These are phyloP conservation scores for Graphiopsis chlorocephala DNA, from an alignment of 2,329 filamentous ascomycete genomes.

Conservation along the genomic window DNA sequence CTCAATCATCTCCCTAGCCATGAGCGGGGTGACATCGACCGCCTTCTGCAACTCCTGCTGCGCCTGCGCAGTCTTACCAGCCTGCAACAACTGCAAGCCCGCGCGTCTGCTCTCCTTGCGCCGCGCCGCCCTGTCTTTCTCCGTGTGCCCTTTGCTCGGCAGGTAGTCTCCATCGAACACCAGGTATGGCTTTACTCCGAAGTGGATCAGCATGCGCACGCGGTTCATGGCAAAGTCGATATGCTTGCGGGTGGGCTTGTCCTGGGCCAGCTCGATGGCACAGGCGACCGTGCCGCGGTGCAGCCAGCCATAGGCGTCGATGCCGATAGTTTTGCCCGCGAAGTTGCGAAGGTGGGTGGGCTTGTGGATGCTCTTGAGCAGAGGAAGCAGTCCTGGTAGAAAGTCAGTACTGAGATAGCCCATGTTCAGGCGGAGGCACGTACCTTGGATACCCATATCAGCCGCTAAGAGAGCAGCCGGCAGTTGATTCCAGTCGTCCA, in stretches of 20 bases:
- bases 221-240: constrained; percentile 86
- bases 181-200: constrained; percentile 88
- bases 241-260: constrained; percentile 83
- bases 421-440: neutral
- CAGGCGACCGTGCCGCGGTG: constrained; percentile 89
- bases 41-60: constrained; percentile 88
- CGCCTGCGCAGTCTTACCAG: constrained; percentile 77
- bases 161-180: constrained; percentile 96
- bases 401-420: neutral
- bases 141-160: constrained; percentile 87
- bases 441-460: constrained; percentile 40
- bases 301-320: constrained; percentile 97
- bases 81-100: constrained; percentile 75
- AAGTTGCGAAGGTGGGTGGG: constrained; percentile 84
- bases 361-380: constrained; percentile 95
- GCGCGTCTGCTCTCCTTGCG: constrained; percentile 73
- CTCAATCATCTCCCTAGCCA: constrained; percentile 89
- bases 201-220: constrained; percentile 90
- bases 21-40: constrained; percentile 91
- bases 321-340: constrained; percentile 81
- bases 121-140: constrained; percentile 70
- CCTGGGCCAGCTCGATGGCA: constrained; percentile 84
- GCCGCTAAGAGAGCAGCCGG: neutral
- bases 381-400: constrained; percentile 72
- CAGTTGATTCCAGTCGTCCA: neutral